phyloP scores from a whole-genome alignment of 176 grass and related monocot species.

The Oryza brachyantha region DNA sequence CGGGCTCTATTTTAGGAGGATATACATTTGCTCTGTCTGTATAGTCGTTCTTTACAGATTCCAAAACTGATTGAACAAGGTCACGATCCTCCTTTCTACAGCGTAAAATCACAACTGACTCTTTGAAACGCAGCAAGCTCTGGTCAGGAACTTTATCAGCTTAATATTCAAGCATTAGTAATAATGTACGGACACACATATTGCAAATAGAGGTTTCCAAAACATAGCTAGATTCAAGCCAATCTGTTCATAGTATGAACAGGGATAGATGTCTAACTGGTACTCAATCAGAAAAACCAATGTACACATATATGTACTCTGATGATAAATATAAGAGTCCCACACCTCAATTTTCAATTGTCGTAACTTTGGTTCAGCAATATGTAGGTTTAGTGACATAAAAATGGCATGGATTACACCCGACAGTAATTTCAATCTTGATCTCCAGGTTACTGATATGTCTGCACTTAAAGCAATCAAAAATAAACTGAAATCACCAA shows the following conservation, averaged over 20 bases:
- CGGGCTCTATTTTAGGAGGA: slow-evolving; percentile 60
- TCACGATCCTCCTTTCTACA: slow-evolving; percentile 66
- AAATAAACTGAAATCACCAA: too few species aligned
- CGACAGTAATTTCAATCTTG: not conserved
- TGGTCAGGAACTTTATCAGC: slow-evolving; percentile 38
- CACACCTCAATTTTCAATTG: not conserved
- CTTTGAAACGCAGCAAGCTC: slow-evolving; percentile 79
- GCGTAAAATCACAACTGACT: slow-evolving; percentile 60
- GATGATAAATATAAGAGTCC: not conserved
- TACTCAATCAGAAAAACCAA: not conserved
- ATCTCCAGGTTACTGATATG: not conserved
- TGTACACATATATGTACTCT: not conserved
- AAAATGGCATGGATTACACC: not conserved
- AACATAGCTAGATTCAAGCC: not conserved
- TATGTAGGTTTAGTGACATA: not conserved
- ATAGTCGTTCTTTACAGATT: slow-evolving; percentile 59
- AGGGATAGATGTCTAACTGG: not conserved
- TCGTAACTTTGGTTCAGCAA: not conserved
- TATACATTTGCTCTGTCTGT: slow-evolving; percentile 51
- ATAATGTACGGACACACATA: slow-evolving; percentile 1
- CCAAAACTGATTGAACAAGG: slow-evolving; percentile 72
- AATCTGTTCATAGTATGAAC: not conserved
- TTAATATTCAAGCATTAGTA: slow-evolving; percentile 12
- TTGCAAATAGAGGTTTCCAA: not conserved
- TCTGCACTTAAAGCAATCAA: too few species aligned